These are phyloP conservation scores for Lizonia empirigonia DNA, from an alignment of 2,329 filamentous ascomycete genomes.

Conservation along the genomic window DNA sequence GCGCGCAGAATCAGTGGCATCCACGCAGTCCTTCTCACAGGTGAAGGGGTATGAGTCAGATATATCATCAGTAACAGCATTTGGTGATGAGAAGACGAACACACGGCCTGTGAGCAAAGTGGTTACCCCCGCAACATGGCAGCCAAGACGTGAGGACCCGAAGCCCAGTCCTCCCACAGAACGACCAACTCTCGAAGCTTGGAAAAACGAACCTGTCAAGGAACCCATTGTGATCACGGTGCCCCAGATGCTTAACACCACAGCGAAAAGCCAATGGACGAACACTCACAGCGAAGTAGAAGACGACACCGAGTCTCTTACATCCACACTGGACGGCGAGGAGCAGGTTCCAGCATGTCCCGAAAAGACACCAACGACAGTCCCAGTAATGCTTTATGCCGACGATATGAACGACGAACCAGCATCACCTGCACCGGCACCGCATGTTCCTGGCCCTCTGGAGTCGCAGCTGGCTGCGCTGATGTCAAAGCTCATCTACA, in stretches of 20 bases:
- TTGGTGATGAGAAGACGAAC: slow-evolving; percentile 31
- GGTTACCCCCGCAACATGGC: slow-evolving; percentile 38
- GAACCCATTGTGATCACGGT: slow-evolving; percentile 19
- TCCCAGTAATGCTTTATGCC: slow-evolving; percentile 21
- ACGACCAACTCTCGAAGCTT: slow-evolving; percentile 22
- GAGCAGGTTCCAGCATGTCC: slow-evolving; percentile 34
- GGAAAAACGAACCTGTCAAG: slow-evolving; percentile 8
- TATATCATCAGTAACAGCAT: slow-evolving; percentile 36
- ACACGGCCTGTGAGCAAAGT: slow-evolving; percentile 23
- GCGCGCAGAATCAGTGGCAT: slow-evolving; percentile 33
- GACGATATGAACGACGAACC: slow-evolving; percentile 26
- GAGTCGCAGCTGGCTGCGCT: slow-evolving; percentile 46
- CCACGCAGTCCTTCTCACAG: slow-evolving; percentile 31
- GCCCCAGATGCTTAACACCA: slow-evolving; percentile 22
- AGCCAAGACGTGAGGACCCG: slow-evolving; percentile 22
- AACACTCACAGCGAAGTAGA: slow-evolving; percentile 17
- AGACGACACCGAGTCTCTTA: slow-evolving; percentile 40
- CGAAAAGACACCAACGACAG: slow-evolving; percentile 37
- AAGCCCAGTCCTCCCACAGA: slow-evolving; percentile 1
- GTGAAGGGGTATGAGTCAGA: slow-evolving; percentile 41
- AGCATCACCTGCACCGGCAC: slow-evolving; percentile 23
- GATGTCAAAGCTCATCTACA: slow-evolving; percentile 47
- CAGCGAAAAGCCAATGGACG: slow-evolving; percentile 11
- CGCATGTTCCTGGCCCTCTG: slow-evolving; percentile 42
- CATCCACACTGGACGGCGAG: slow-evolving; percentile 41